These are phyloP conservation scores for Stagonosporopsis tanaceti DNA, from an alignment of 2,329 filamentous ascomycete species.

Conservation along the genomic window DNA sequence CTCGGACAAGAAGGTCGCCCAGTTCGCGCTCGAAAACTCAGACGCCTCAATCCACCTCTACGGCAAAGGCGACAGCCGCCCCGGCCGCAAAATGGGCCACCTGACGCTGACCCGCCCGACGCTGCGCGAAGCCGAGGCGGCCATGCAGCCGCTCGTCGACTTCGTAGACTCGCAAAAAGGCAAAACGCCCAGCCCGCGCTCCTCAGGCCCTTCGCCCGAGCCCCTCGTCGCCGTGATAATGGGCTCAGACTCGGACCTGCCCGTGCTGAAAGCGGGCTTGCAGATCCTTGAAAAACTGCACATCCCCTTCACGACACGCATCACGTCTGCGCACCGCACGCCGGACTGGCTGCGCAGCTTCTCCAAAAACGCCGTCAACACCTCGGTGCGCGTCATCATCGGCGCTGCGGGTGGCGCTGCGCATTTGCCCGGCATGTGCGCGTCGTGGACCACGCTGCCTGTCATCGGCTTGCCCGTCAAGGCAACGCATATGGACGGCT, in stretches of 20 bases:
- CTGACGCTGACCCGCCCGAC: constrained; percentile 79
- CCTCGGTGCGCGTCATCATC: constrained; percentile 57
- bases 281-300: constrained; percentile 72
- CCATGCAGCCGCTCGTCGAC: constrained; percentile 74
- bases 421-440: constrained; percentile 61
- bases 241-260: constrained; percentile 82
- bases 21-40: constrained; percentile 64
- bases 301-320: constrained; percentile 76
- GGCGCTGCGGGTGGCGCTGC: constrained; percentile 60
- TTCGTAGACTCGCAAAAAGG: constrained; percentile 65
- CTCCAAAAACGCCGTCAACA: constrained; percentile 49
- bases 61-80: constrained; percentile 83
- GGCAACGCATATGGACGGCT: constrained; percentile 58
- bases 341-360: constrained; percentile 58
- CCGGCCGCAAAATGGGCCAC: constrained; percentile 93
- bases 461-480: constrained; percentile 62
- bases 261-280: constrained; percentile 70
- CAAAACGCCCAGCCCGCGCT: constrained; percentile 37
- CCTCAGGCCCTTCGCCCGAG: constrained; percentile 24
- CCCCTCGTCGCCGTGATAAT: constrained; percentile 80
- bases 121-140: constrained; percentile 71
- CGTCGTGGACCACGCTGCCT: constrained; percentile 58
- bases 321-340: constrained; percentile 74
- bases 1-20: constrained; percentile 68
- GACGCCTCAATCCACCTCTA: constrained; percentile 82